Base-by-base conservation (phyloP, 768 basidiomycete genomes). In the Cyclocybe cylindracea region DNA sequence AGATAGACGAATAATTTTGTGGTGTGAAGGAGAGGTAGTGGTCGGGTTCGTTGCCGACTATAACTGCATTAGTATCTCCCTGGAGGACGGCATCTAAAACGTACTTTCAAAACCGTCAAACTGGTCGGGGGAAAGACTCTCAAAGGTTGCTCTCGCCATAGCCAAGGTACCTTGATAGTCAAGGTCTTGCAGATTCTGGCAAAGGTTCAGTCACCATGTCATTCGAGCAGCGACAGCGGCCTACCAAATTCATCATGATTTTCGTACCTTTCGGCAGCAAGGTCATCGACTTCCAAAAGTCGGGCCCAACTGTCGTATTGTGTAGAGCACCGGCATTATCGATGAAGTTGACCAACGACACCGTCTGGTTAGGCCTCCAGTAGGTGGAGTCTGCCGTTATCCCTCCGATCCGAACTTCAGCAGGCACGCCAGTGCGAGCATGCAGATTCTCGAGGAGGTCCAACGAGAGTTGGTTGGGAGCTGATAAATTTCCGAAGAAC, bases 21-120 rank as follows among this genome's bases (percentile, higher is more conserved):
- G 79, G 72, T 1, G 73, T 73, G 54, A 75, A 76, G 8, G 55
- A 33, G 36, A 69, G 67, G 53, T 80, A 82, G 35, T 80, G 78
- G 58, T 82, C 79, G 2, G 79, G 79, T 62, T 82, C 80, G 44
- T 82, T 82, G 16, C 80, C 80, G 53, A 82, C 78, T 79, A 29
- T 10, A 13, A 44, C 8, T 44, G 16, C 31, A n/a, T 9, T 19
- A 11, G 33, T 29, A 31, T 14, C 13, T 7, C 11, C 43, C 42
- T 13, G 24, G 4, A 39, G 19, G 19, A 44, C 8, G 6, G 35
- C 5, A 38, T 54, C 48, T n/a, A n/a, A 46, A 19, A 59, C 65
- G 39, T 45, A 78, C 79, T 79, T 66, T 82, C 79, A 36, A 80
- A 70, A 2, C 70, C 68, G 18, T 68, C 63, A 5, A 81, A 59